A percentile compares a stretch with the other conserved stretches of the same genome.
Conservation (phyloP, 225 moss, liverwort and hornwort species). For the Marchantia polymorpha region DNA sequence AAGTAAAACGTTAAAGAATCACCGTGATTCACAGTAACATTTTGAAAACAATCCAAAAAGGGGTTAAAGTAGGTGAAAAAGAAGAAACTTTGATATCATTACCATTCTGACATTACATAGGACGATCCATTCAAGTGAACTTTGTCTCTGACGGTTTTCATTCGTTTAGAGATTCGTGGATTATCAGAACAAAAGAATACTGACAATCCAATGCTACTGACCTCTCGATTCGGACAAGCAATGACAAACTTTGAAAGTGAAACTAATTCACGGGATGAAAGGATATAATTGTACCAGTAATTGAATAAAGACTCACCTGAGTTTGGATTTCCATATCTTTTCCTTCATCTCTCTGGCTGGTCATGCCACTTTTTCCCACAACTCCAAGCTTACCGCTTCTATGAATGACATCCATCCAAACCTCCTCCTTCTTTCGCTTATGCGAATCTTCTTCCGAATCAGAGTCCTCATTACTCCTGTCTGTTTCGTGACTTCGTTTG, state of each 20-base stretch:
- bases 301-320: background rate
- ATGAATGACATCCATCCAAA: slow-evolving; percentile 74
- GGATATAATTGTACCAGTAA: background rate
- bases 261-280: background rate
- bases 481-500: background rate
- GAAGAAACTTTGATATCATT: background rate
- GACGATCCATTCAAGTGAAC: background rate
- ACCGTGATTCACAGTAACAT: background rate
- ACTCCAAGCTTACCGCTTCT: slow-evolving; percentile 61
- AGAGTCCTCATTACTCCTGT: slow-evolving; percentile 5
- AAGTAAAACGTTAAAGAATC: background rate
- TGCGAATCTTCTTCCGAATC: slow-evolving; percentile 27
- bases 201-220: slow-evolving; percentile 6
- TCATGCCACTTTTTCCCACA: slow-evolving; percentile 27
- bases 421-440: slow-evolving; percentile 43
- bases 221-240: background rate
- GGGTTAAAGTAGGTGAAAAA: background rate
- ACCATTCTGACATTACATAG: background rate
- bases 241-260: too few species aligned
- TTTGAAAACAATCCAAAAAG: background rate
- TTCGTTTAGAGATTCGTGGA: background rate
- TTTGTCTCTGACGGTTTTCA: background rate
- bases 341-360: slow-evolving; percentile 3
- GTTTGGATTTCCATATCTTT: background rate
- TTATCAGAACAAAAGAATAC: background rate